Percentiles rank a stretch among this genome's conserved stretches.
Evolutionary conservation across 2,329 filamentous ascomycete genomes (phyloP).

Genomic region (Aulographum hederae): DNA sequence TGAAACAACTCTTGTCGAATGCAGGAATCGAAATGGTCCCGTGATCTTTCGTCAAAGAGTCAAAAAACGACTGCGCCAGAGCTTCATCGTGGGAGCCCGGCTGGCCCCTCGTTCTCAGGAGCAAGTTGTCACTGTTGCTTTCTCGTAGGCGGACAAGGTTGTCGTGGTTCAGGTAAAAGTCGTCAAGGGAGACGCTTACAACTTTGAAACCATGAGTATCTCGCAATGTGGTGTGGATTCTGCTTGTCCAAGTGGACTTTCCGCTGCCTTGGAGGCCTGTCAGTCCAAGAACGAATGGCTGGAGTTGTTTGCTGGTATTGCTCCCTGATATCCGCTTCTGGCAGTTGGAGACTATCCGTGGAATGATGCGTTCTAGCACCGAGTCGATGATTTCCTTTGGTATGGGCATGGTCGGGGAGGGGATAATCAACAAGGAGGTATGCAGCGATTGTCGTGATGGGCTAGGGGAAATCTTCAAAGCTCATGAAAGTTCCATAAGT

Average conservation of each 20-base stretch:
- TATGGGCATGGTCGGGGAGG: too few species aligned
- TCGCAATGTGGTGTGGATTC: neutral
- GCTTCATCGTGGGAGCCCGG: conserved; percentile 65
- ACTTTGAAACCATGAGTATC: conserved; percentile 10
- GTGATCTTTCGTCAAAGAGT: conserved; percentile 12
- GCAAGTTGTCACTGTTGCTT: conserved; percentile 48
- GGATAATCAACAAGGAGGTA: too few species aligned
- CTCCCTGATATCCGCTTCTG: too few species aligned
- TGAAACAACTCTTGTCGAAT: conserved; percentile 70
- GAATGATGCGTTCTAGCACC: too few species aligned
- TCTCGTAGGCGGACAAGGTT: conserved; percentile 48
- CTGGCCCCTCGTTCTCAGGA: conserved; percentile 68
- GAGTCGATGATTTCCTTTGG: too few species aligned
- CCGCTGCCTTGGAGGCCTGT: conserved; percentile 6
- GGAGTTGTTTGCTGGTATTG: too few species aligned
- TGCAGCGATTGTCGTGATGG: too few species aligned
- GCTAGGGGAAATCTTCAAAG: too few species aligned
- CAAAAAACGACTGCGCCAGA: conserved; percentile 16
- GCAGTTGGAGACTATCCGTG: too few species aligned
- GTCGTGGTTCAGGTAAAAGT: conserved; percentile 64
- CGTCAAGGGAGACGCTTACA: conserved; percentile 40
- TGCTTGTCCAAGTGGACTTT: conserved; percentile 5
- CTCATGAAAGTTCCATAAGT: too few species aligned
- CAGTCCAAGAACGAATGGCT: conserved; percentile 5
- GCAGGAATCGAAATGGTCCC: conserved; percentile 43